These are phyloP conservation scores for Mucor velutinosus DNA, from an alignment of 371 early-diverging fungal genomes.

Conservation along the genomic window DNA sequence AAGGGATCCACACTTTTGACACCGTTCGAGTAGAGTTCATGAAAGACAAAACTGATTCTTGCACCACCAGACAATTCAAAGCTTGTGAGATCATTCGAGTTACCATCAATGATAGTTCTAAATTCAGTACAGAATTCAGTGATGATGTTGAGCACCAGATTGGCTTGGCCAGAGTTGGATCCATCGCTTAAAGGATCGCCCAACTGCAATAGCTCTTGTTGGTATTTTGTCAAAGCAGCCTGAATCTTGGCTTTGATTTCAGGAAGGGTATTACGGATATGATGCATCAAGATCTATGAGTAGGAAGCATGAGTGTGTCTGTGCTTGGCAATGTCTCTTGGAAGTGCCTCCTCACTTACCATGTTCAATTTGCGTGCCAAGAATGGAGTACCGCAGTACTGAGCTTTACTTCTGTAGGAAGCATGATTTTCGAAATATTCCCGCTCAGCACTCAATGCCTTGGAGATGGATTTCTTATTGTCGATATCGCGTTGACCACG, in stretches of 20 bases:
- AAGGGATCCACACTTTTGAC: conserved; percentile 92
- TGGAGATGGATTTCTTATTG: conserved; percentile 82
- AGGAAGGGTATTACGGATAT: conserved; percentile 93
- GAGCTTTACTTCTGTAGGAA: conserved; percentile 93
- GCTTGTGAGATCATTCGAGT: conserved; percentile 86
- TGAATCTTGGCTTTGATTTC: conserved; percentile 97
- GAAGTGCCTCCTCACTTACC: conserved; percentile 7
- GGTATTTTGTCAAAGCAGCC: conserved; percentile 82
- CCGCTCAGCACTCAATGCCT: conserved; percentile 89
- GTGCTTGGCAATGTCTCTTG: neutral
- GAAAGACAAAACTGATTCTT: conserved; percentile 97
- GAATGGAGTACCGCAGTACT: conserved; percentile 98
- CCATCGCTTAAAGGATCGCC: conserved; percentile 91
- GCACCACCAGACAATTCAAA: conserved; percentile 98
- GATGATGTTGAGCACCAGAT: conserved; percentile 90
- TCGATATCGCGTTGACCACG: conserved; percentile 97
- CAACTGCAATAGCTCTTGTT: conserved; percentile 78
- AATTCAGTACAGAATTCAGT: conserved; percentile 97
- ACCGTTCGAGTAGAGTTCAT: conserved; percentile 91
- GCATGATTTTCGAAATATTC: conserved; percentile 93
- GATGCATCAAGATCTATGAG: conserved; percentile 89
- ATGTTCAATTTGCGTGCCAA: conserved; percentile 94
- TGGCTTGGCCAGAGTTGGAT: conserved; percentile 63
- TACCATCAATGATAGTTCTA: conserved; percentile 92
- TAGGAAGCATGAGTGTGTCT: neutral